Percentiles rank a stretch among this genome's conserved stretches.
Evolutionary conservation across 306 rosid species (phyloP).

Genomic region (Citrullus mucosospermus): DNA sequence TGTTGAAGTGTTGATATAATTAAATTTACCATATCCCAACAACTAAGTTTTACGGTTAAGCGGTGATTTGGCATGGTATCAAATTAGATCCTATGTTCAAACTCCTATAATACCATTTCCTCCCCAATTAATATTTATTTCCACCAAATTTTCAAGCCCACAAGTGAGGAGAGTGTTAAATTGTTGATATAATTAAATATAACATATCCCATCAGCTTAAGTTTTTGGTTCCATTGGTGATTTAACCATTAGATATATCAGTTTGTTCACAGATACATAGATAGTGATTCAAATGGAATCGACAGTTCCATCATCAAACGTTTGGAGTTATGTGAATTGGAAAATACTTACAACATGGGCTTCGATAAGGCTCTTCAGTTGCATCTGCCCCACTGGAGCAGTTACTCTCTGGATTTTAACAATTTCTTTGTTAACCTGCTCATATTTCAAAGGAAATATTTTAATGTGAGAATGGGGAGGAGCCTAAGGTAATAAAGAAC

Average conservation of each 20-base stretch:
- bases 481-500: neutral
- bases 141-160: too few relatives aligned
- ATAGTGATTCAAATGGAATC: neutral
- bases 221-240: too few relatives aligned
- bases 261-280: neutral
- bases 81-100: too few relatives aligned
- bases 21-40: too few relatives aligned
- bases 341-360: conserved; percentile 84
- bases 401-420: conserved; percentile 84
- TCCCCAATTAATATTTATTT: too few relatives aligned
- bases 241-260: neutral
- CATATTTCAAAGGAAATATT: conserved; percentile 3
- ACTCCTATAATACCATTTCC: too few relatives aligned
- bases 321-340: neutral
- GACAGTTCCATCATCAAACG: neutral
- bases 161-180: too few relatives aligned
- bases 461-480: neutral
- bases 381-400: conserved; percentile 89
- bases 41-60: too few relatives aligned
- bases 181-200: too few relatives aligned
- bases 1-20: neutral
- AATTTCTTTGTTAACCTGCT: conserved; percentile 85
- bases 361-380: conserved; percentile 83
- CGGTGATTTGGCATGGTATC: too few relatives aligned
- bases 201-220: too few relatives aligned